A percentile compares a stretch with the other conserved stretches of the same genome.
Conservation (phyloP, 2,329 filamentous ascomycete genomes). For the Chalara sp. region DNA sequence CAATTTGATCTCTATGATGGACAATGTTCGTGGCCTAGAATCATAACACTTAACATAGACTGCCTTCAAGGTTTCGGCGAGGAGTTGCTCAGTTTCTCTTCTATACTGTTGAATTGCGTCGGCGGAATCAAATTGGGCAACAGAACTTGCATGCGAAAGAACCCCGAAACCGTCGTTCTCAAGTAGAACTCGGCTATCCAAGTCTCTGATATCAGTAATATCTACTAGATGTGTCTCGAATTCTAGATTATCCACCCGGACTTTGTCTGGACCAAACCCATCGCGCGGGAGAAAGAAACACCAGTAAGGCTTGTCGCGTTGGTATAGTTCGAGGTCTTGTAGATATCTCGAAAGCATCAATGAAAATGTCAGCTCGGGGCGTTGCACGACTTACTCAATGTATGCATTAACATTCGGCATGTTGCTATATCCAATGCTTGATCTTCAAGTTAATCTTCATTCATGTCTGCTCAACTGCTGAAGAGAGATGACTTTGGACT, state of each 20-base stretch:
- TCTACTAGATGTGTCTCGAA: conserved; percentile 1
- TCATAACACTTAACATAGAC: conserved; percentile 14
- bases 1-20: conserved; percentile 5
- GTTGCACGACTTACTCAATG: no score
- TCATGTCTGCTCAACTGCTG: no score
- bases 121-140: conserved; percentile 3
- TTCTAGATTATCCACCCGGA: conserved; percentile 4
- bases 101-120: conserved; percentile 7
- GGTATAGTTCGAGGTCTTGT: conserved; percentile 10
- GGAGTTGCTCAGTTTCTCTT: conserved; percentile 9
- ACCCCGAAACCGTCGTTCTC: conserved; percentile 4
- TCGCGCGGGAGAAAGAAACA: conserved; percentile 7
- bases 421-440: no score
- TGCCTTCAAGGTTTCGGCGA: conserved; percentile 6
- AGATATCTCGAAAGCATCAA: conserved; percentile 2
- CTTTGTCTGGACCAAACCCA: background rate
- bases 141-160: conserved; percentile 5
- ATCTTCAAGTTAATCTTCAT: no score
- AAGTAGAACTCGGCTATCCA: background rate
- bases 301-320: conserved; percentile 16
- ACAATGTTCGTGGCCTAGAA: conserved; percentile 7
- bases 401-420: no score
- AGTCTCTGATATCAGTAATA: conserved; percentile 2
- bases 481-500: no score
- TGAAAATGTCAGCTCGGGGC: no score